Percentiles rank a stretch among this genome's conserved stretches.
Evolutionary conservation across 768 basidiomycete genomes (phyloP).

Genomic region (Auricularia cornea): DNA sequence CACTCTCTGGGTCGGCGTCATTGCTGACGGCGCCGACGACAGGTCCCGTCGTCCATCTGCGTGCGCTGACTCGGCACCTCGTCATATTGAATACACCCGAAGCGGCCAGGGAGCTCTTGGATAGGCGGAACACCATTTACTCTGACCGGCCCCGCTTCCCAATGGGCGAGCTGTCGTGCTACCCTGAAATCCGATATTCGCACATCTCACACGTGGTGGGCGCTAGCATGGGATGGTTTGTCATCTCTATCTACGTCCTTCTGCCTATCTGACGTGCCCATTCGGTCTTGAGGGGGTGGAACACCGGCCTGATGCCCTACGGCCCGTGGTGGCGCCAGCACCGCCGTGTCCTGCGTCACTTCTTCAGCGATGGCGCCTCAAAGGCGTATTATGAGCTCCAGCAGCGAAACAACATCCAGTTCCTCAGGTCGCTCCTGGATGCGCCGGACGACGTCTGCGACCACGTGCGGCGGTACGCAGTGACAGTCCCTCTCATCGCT

Average conservation of each 20-base stretch:
- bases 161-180: neutral
- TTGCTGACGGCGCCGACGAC: too few relatives aligned
- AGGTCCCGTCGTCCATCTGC: too few relatives aligned
- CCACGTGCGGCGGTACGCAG: neutral
- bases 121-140: too few relatives aligned
- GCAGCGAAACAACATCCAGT: constrained; percentile 1
- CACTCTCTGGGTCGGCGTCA: too few relatives aligned
- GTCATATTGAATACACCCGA: too few relatives aligned
- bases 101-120: too few relatives aligned
- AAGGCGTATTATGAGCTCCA: constrained; percentile 26
- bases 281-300: constrained; percentile 13
- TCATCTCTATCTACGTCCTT: neutral
- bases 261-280: neutral
- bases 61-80: too few relatives aligned
- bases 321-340: constrained; percentile 31
- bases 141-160: neutral
- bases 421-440: neutral
- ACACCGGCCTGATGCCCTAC: constrained; percentile 28
- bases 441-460: neutral
- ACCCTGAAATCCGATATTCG: neutral
- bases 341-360: constrained; percentile 29
- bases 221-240: neutral
- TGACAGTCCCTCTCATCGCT: neutral
- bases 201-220: neutral
- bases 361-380: constrained; percentile 24